Evolutionary conservation across 1,284 basidiomycete genomes (phyloP).

Genomic region (Rhodotorula sp.): DNA sequence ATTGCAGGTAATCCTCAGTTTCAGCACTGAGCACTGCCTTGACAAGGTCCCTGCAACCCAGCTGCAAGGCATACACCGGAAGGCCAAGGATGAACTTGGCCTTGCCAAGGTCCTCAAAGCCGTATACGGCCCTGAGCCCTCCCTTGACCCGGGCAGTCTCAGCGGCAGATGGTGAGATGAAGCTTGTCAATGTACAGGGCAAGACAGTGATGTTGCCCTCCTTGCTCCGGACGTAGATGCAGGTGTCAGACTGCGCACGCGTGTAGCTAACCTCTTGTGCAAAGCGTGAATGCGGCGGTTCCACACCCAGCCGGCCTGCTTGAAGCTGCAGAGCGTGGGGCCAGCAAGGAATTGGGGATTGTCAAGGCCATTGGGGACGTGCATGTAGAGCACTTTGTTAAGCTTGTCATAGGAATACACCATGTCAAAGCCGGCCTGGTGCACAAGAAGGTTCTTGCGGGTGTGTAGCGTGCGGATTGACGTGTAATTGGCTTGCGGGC

Average conservation of each 20-base stretch:
- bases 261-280: not conserved
- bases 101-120: no score
- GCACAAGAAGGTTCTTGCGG: constrained; percentile 47
- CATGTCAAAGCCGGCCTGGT: constrained; percentile 55
- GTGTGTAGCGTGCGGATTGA: constrained; percentile 47
- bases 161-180: no score
- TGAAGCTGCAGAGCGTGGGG: constrained; percentile 51
- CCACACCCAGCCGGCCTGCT: constrained; percentile 49
- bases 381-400: constrained; percentile 53
- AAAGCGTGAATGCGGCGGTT: no score
- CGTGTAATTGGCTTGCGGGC: no score
- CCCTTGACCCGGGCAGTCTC: no score
- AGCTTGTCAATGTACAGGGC: no score
- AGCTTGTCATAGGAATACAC: constrained; percentile 56
- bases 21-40: constrained; percentile 36
- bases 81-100: constrained; percentile 51
- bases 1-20: no score
- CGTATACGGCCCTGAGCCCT: no score
- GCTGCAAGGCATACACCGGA: constrained; percentile 47
- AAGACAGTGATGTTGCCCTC: no score
- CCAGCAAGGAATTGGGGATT: not conserved
- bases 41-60: constrained; percentile 47
- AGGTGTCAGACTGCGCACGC: no score
- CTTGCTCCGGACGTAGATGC: no score
- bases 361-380: constrained; percentile 47